These are phyloP conservation scores for Teratosphaeria destructans DNA, from an alignment of 2,329 filamentous ascomycete species.

Conservation along the genomic window DNA sequence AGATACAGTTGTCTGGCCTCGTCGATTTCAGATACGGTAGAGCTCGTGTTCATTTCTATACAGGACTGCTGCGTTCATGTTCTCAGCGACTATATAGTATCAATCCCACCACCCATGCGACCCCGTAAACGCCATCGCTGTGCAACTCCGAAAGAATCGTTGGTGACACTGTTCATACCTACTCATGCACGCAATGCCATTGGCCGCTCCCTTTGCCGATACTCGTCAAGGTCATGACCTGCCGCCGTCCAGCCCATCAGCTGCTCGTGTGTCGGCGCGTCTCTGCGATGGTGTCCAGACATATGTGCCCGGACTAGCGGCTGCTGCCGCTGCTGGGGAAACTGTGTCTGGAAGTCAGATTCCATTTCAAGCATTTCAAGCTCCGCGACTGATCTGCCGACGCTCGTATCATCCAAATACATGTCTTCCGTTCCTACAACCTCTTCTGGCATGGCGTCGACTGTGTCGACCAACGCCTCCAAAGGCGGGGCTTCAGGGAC, in stretches of 20 bases:
- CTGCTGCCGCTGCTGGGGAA: neutral
- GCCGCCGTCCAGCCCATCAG: slow-evolving; percentile 7
- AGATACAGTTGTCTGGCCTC: too few relatives aligned
- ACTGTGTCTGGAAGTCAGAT: neutral
- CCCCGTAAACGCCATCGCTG: slow-evolving; percentile 12
- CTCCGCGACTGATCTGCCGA: neutral
- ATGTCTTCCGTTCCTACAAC: neutral
- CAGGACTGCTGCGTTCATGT: neutral
- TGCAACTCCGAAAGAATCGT: slow-evolving; percentile 2
- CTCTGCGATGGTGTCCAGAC: neutral
- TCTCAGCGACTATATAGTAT: neutral
- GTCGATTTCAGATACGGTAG: neutral
- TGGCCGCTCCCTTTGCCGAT: slow-evolving; percentile 11
- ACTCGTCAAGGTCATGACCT: slow-evolving; percentile 7
- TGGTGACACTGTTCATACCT: neutral
- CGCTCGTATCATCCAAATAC: neutral
- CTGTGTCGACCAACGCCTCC: neutral
- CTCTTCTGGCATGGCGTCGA: neutral
- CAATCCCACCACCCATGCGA: neutral
- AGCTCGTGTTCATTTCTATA: neutral
- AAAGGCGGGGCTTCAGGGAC: neutral
- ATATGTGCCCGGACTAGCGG: neutral
- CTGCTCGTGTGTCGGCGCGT: slow-evolving; percentile 5
- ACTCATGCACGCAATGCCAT: slow-evolving; percentile 6
- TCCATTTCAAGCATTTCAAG: neutral